phyloP scores from a whole-genome alignment of 1,284 basidiomycete species.

The Pseudozyma hubeiensis region DNA sequence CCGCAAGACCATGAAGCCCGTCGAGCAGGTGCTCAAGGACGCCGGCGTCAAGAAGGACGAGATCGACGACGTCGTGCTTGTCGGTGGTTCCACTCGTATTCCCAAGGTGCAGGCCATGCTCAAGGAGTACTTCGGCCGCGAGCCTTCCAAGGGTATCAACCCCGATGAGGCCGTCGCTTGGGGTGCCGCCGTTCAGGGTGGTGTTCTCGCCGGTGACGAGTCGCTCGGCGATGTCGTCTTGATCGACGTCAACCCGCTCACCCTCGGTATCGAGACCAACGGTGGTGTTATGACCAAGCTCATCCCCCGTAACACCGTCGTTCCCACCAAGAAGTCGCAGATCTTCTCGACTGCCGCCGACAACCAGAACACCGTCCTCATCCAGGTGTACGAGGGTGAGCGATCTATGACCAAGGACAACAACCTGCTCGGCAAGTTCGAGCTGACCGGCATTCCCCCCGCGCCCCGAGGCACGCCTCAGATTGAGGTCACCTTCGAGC shows the following conservation, averaged over 20 bases:
- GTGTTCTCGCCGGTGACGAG: conserved; percentile 97
- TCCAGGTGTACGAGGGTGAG: conserved; percentile 99
- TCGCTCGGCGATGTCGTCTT: conserved; percentile 96
- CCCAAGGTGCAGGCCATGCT: conserved; percentile 97
- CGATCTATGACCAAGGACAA: conserved; percentile 99
- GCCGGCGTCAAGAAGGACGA: conserved; percentile 92
- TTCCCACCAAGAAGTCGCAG: conserved; percentile 99
- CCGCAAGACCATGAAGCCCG: conserved; percentile 94
- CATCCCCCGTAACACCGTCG: conserved; percentile 98
- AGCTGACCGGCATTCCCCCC: conserved; percentile 96
- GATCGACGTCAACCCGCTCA: conserved; percentile 95
- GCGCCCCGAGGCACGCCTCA: conserved; percentile 98
- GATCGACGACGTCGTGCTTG: conserved; percentile 96
- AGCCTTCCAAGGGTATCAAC: conserved; percentile 81
- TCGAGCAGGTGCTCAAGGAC: conserved; percentile 97
- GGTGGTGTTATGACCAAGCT: conserved; percentile 98
- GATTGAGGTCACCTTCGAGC: conserved; percentile 97
- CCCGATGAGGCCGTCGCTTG: conserved; percentile 99
- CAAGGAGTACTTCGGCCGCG: conserved; percentile 92
- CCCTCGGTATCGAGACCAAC: conserved; percentile 95
- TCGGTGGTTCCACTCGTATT: conserved; percentile 98
- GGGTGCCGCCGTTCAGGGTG: conserved; percentile 98
- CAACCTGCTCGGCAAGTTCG: conserved; percentile 98
- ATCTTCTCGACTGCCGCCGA: conserved; percentile 99
- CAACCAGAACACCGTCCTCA: conserved; percentile 98